Base-by-base conservation (phyloP, 345 rosid species). In the Pugionium cornutum region DNA sequence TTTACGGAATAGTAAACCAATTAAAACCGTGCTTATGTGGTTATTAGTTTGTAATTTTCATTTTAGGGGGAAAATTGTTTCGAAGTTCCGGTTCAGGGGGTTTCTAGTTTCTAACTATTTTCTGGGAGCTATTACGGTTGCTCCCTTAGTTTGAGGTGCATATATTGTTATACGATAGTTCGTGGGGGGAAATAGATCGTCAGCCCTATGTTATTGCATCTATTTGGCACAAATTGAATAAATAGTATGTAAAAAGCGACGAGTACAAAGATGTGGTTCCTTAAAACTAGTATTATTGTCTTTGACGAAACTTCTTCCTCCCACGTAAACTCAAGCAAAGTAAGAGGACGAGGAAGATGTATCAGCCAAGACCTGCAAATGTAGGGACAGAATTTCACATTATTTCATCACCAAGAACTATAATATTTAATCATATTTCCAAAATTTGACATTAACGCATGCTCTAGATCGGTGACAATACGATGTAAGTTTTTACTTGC, bases 271-370 rank as follows among this genome's bases (percentile, higher is more conserved):
- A 55, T 26, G 57, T 4, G 3, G 29, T 59, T 46, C 34, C 54
- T 9, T 47, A 6, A 47, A 4, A 53, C 42, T 44, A 53, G 33
- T 40, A 52, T 32, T 42, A 45, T 36, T 41, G 67, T 62, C 25
- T 31, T 37, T 7, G 41, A 54, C 35, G 41, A 53, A 37, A 54
- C 61, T 60, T n/a, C 27, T 5, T 11, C 8, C 59, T 8, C 34
- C 53, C 3, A 42, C 64, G 34, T 1, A 3, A 52, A 43, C 42
- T 92, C 91, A 94, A 72, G 99, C 96, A 46, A 94, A 94, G 72
- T 90, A 94, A 2, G 99, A 94, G 0, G 99, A 88, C 0, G 99
- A 90, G 0, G 99, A 90, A 5, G 95, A 85, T 25, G 97, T 90
- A 76, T 94, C 99, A 1, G 99, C 96, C 77, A 94, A 82, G 70